phyloP scores from a whole-genome alignment of 257 asterid species.

The Nicotiana knightiana region DNA sequence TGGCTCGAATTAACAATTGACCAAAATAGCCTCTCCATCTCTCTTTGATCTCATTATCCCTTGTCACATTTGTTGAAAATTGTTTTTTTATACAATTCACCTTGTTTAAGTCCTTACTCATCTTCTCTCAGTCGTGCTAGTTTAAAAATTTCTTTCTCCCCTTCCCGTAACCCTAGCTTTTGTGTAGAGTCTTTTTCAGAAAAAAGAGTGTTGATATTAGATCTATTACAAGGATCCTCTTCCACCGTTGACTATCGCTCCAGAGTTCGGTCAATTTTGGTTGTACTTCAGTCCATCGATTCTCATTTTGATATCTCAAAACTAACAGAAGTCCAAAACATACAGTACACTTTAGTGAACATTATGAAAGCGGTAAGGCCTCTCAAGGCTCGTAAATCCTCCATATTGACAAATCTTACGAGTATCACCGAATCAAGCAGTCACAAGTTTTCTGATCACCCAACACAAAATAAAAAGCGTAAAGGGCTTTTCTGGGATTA shows the following conservation, averaged over 20 bases:
- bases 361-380: background rate
- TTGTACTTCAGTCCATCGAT: background rate
- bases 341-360: background rate
- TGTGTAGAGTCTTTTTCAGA: background rate
- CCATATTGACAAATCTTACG: background rate
- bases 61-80: background rate
- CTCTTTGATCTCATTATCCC: background rate
- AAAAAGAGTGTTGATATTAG: background rate
- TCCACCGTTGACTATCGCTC: background rate
- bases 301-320: background rate
- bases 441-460: background rate
- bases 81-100: background rate
- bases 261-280: background rate
- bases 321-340: background rate
- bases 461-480: background rate
- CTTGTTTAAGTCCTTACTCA: background rate
- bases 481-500: background rate
- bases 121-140: background rate
- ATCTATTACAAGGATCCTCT: background rate
- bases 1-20: background rate
- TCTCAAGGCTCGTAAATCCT: background rate
- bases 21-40: background rate
- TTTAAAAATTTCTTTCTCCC: background rate
- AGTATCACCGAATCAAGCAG: background rate
- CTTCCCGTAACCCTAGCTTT: background rate